phyloP scores from a whole-genome alignment of 441 rosid species.

The Euphorbia corollata region DNA sequence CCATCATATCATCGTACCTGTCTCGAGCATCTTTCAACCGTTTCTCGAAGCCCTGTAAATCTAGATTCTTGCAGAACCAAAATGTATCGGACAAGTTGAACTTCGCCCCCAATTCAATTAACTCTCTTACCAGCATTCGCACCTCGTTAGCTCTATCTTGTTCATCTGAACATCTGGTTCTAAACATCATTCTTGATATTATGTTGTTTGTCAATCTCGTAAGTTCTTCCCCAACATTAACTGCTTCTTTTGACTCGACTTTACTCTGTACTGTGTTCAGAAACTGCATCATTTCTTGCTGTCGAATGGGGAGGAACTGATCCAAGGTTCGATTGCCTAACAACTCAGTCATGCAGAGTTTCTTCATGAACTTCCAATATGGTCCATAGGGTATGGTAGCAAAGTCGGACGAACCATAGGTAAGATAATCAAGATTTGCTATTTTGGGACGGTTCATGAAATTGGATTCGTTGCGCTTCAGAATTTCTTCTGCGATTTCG shows the following conservation, averaged over 20 bases:
- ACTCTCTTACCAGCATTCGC: conserved; percentile 47
- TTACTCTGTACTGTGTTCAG: conserved; percentile 28
- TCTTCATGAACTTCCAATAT: conserved; percentile 70
- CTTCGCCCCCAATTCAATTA: conserved; percentile 41
- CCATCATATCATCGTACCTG: conserved; percentile 45
- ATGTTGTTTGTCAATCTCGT: conserved; percentile 47
- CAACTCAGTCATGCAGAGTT: conserved; percentile 56
- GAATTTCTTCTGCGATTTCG: conserved; percentile 33
- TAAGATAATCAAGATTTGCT: conserved; percentile 51
- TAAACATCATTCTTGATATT: conserved; percentile 47
- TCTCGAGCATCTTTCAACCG: conserved; percentile 48
- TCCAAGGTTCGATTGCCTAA: conserved; percentile 45
- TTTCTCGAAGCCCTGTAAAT: conserved; percentile 49
- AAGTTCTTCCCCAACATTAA: conserved; percentile 43
- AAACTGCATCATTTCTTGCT: conserved; percentile 39
- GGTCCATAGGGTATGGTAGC: conserved; percentile 56
- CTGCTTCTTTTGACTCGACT: conserved; percentile 31
- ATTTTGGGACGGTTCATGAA: conserved; percentile 51
- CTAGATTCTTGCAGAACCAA: conserved; percentile 55
- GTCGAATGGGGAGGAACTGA: conserved; percentile 33
- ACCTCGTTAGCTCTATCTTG: conserved; percentile 35
- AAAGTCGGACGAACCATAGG: conserved; percentile 62
- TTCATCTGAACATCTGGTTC: conserved; percentile 33
- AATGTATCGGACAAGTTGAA: conserved; percentile 52
- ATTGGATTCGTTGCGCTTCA: conserved; percentile 38